phyloP scores from a whole-genome alignment of 106 monocot species.

The Phalaenopsis aphrodite region DNA sequence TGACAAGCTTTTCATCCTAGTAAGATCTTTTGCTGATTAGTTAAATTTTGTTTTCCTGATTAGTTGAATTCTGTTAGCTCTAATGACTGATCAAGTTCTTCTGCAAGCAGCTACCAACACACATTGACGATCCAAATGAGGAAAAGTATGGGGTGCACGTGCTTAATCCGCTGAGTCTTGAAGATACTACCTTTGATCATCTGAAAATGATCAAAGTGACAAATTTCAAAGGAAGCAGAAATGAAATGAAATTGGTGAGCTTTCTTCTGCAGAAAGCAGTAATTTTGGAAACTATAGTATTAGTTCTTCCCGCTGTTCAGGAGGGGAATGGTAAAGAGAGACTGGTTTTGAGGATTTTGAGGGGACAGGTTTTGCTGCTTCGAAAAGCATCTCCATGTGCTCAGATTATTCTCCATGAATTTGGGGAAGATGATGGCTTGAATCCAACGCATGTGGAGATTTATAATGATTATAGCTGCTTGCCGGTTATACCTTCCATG shows the following conservation, averaged over 20 bases:
- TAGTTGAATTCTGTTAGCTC: background rate
- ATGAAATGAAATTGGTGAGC: no score
- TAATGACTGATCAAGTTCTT: no score
- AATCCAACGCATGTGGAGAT: no score
- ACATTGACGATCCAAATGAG: background rate
- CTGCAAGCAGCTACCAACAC: no score
- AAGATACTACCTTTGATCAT: background rate
- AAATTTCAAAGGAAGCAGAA: no score
- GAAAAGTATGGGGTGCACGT: background rate
- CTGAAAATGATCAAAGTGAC: constrained; percentile 25
- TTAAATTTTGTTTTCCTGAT: background rate
- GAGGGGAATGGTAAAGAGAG: background rate
- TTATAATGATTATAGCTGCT: no score
- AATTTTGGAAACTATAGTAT: constrained; percentile 21
- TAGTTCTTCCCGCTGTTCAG: constrained; percentile 13
- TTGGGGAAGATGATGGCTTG: no score
- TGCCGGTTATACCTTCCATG: no score
- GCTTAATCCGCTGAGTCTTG: background rate
- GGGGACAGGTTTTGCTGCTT: constrained; percentile 13
- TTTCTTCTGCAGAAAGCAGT: constrained; percentile 24
- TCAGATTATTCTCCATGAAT: no score
- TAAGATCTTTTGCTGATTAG: background rate
- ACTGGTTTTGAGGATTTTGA: constrained; percentile 11
- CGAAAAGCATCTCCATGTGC: constrained; percentile 10
- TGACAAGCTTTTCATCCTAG: constrained; percentile 39